phyloP scores from a whole-genome alignment of 306 rosid genomes.

The Echinosophora koreensis region DNA sequence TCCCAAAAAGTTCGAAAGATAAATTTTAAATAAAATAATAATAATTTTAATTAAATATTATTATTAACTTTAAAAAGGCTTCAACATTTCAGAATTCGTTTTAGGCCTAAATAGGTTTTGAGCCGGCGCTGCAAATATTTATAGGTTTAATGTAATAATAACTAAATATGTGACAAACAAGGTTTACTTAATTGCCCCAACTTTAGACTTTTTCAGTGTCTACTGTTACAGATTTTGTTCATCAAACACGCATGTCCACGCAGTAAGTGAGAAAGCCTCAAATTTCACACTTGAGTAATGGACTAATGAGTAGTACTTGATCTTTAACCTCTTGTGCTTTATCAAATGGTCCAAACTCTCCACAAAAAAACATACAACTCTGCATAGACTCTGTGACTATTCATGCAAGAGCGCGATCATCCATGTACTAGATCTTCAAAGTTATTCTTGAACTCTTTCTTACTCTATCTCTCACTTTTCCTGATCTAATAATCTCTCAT shows the following conservation, averaged over 20 bases:
- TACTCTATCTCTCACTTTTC: neutral
- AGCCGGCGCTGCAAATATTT: no score
- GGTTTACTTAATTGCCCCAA: neutral
- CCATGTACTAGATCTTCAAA: neutral
- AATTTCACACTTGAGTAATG: conserved; percentile 36
- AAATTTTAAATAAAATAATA: no score
- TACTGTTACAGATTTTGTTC: neutral
- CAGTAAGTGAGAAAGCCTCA: conserved; percentile 28
- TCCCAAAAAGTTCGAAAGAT: no score
- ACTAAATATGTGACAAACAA: no score
- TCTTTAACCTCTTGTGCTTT: conserved; percentile 13
- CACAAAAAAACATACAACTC: conserved; percentile 18
- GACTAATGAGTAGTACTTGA: no score
- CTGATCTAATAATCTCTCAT: neutral
- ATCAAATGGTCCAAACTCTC: conserved; percentile 50
- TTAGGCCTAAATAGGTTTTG: no score
- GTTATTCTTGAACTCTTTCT: conserved; percentile 22
- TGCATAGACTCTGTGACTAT: conserved; percentile 43
- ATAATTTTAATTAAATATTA: no score
- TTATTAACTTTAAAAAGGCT: no score
- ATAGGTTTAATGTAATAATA: no score
- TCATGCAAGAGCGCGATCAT: conserved; percentile 43
- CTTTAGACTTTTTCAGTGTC: neutral
- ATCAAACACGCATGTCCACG: neutral
- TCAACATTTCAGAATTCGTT: no score